These are phyloP conservation scores for Warburgia ugandensis DNA, from an alignment of 164 flowering plant genomes.

Conservation along the genomic window DNA sequence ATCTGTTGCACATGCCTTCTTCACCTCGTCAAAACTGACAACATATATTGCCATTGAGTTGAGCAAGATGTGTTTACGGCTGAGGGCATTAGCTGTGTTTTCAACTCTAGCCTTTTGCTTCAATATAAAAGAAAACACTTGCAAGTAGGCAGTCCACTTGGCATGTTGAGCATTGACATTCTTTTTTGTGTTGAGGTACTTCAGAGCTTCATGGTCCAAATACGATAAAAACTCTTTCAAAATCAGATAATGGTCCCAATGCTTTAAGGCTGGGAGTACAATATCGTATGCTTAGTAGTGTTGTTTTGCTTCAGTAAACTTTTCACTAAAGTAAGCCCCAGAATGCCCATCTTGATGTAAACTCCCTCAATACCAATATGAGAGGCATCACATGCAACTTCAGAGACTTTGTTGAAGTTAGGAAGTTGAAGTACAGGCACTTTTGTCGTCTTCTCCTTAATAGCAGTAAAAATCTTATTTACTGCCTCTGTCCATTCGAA, in stretches of 20 bases:
- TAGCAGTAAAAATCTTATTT: background rate
- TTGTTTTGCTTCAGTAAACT: background rate
- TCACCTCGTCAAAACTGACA: too few relatives aligned
- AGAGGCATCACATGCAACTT: background rate
- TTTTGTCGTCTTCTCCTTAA: background rate
- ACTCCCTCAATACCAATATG: background rate
- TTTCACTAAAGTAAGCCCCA: conserved; percentile 1
- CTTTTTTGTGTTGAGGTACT: background rate
- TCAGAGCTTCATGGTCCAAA: background rate
- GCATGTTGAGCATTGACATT: background rate
- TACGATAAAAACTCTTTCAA: background rate
- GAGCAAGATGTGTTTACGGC: too few relatives aligned
- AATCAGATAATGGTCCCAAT: background rate
- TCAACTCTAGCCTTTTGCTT: background rate
- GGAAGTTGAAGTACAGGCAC: background rate
- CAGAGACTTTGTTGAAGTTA: background rate
- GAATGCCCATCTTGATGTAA: background rate
- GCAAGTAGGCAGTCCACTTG: background rate
- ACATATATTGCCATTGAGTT: too few relatives aligned
- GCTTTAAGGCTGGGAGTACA: background rate
- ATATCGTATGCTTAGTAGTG: background rate
- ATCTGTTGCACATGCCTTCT: too few relatives aligned
- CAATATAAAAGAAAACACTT: background rate
- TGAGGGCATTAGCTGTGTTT: background rate
- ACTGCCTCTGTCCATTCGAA: background rate